A percentile compares a stretch with the other conserved stretches of the same genome.
phyloP scores from a whole-genome alignment of 371 early-diverging fungal species.

The Mucor saturninus region DNA sequence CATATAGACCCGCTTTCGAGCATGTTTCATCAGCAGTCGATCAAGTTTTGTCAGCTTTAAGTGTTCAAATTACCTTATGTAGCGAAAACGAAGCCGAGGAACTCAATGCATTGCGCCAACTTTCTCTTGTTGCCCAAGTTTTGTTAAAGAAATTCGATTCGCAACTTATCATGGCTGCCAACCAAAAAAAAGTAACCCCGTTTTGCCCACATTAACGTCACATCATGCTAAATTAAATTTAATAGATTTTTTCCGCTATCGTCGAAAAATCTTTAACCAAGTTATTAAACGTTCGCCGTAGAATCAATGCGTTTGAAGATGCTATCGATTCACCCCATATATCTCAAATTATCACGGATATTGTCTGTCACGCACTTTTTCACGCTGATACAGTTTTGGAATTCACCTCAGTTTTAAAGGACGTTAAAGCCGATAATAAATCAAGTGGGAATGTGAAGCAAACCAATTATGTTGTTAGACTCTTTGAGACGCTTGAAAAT shows the following conservation, averaged over 20 bases:
- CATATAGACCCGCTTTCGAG: conserved; percentile 48
- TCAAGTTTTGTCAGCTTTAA: conserved; percentile 22
- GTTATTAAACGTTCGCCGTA: conserved; percentile 30
- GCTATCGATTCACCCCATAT: conserved; percentile 3
- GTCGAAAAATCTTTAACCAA: conserved; percentile 33
- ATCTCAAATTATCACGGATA: conserved; percentile 22
- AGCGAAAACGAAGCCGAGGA: neutral
- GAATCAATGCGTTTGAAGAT: conserved; percentile 4
- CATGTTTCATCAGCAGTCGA: conserved; percentile 40
- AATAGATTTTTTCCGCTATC: conserved; percentile 39
- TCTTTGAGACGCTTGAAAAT: conserved; percentile 43
- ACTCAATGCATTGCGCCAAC: conserved; percentile 11
- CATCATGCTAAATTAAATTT: neutral
- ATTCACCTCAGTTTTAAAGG: conserved; percentile 44
- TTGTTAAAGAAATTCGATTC: conserved; percentile 32
- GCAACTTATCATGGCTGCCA: conserved; percentile 41
- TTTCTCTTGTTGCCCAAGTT: conserved; percentile 21
- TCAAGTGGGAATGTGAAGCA: conserved; percentile 16
- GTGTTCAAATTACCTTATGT: conserved; percentile 16
- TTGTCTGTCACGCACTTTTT: conserved; percentile 39
- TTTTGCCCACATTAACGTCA: no score
- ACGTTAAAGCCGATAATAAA: conserved; percentile 1
- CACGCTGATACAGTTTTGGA: conserved; percentile 50
- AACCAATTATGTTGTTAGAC: conserved; percentile 36
- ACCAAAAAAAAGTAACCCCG: conserved; percentile 45